phyloP scores from a whole-genome alignment of 306 rosid species.

The Spatholobus suberectus region DNA sequence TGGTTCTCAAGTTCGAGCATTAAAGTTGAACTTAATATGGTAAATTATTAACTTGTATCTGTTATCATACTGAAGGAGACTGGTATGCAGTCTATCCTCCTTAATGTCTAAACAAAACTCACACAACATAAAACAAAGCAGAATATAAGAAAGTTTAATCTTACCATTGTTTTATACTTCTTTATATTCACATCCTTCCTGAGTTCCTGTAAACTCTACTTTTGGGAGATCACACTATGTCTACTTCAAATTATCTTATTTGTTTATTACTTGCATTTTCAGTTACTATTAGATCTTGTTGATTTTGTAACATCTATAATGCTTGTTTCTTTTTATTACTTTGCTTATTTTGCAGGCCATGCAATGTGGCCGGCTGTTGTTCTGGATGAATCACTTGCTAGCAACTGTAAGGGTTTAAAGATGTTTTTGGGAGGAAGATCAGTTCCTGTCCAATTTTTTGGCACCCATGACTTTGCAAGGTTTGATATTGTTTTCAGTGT shows the following conservation, averaged over 20 bases:
- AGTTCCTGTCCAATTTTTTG: conserved; percentile 94
- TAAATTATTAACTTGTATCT: background rate
- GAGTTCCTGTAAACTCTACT: background rate
- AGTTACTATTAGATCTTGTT: conserved; percentile 22
- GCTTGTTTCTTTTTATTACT: conserved; percentile 12
- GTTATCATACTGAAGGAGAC: background rate
- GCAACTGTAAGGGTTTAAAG: conserved; percentile 82
- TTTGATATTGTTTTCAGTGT: conserved; percentile 37
- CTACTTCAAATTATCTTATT: conserved; percentile 8
- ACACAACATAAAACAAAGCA: background rate
- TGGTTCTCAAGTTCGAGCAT: background rate
- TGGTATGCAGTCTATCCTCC: background rate
- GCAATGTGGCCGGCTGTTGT: conserved; percentile 99
- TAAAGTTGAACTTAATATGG: background rate
- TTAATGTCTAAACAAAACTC: background rate
- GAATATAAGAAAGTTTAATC: background rate
- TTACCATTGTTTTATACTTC: background rate
- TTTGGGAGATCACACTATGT: background rate
- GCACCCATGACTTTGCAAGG: conserved; percentile 99
- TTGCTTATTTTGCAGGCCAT: conserved; percentile 71
- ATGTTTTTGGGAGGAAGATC: conserved; percentile 71
- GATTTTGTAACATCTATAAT: conserved; percentile 31
- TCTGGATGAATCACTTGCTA: conserved; percentile 86
- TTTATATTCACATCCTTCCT: background rate
- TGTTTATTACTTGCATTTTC: conserved; percentile 35